Evolutionary conservation across 129 eudicot species (phyloP).

Genomic region (Arctium minus): DNA sequence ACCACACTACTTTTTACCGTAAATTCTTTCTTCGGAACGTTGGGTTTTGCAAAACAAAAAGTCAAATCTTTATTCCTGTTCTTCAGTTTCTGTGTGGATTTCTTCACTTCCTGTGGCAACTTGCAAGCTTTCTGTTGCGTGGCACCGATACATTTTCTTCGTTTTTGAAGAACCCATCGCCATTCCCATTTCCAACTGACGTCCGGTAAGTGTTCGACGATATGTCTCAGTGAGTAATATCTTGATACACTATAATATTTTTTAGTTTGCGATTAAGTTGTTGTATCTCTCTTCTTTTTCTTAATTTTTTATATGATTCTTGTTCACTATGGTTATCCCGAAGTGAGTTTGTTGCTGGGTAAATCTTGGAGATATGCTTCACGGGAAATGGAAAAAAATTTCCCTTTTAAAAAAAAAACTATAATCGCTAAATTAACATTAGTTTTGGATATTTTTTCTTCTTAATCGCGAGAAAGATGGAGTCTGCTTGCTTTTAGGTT

Average conservation of each 20-base stretch:
- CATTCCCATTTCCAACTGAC: neutral
- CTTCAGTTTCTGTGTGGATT: neutral
- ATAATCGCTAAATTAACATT: neutral
- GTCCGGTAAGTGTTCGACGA: constrained; percentile 20
- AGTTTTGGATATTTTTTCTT: neutral
- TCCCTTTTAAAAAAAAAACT: neutral
- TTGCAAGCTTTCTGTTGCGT: neutral
- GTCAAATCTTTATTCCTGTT: constrained; percentile 12
- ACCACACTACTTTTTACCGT: constrained; percentile 16
- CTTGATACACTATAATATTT: neutral
- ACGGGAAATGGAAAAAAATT: neutral
- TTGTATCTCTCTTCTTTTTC: neutral
- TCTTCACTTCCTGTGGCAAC: neutral
- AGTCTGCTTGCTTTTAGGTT: neutral
- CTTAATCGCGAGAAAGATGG: neutral
- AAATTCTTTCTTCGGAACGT: constrained; percentile 16
- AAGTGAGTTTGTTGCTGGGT: constrained; percentile 11
- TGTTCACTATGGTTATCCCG: neutral
- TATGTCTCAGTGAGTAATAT: neutral
- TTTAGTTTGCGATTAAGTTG: neutral
- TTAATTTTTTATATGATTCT: constrained; percentile 5
- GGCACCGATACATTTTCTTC: constrained; percentile 19
- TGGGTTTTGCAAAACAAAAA: constrained; percentile 7
- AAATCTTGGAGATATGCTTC: neutral
- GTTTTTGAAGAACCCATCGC: neutral